Percentiles rank a stretch among this genome's conserved stretches.
These are phyloP conservation scores for Hygrophoropsis aurantiaca DNA, from an alignment of 768 basidiomycete species.

Conservation along the genomic window DNA sequence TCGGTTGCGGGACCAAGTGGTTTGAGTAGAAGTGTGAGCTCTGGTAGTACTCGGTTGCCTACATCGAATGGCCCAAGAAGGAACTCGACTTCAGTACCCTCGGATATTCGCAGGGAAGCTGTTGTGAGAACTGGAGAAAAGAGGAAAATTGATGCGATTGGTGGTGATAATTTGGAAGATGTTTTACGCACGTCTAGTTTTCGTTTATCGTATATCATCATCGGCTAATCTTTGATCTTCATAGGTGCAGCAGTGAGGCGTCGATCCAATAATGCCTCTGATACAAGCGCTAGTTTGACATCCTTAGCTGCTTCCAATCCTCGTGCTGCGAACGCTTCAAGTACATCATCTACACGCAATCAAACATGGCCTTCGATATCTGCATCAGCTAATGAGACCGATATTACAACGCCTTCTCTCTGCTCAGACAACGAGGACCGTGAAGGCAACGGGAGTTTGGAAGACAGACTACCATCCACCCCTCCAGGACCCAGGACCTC, in stretches of 20 bases:
- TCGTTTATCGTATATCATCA: background rate
- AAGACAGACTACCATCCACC: conserved; percentile 47
- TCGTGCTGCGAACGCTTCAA: conserved; percentile 15
- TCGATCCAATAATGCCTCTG: conserved; percentile 30
- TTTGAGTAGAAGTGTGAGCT: conserved; percentile 2
- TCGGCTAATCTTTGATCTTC: background rate
- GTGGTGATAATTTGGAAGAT: conserved; percentile 23
- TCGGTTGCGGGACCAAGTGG: background rate
- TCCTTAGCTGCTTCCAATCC: conserved; percentile 4
- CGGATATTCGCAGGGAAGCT: background rate
- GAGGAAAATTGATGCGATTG: conserved; percentile 27
- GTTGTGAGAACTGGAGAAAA: conserved; percentile 25
- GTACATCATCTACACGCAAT: conserved; percentile 22
- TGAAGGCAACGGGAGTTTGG: conserved; percentile 43
- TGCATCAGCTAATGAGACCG: conserved; percentile 32
- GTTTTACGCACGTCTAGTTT: conserved; percentile 32
- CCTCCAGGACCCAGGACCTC: conserved; percentile 43
- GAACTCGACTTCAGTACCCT: background rate
- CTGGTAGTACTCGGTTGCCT: background rate
- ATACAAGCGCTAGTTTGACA: conserved; percentile 15
- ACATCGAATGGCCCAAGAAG: conserved; percentile 5
- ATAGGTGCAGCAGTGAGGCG: conserved; percentile 37
- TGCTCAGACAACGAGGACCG: conserved; percentile 71
- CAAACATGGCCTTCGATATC: conserved; percentile 33
- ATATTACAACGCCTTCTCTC: conserved; percentile 63